Evolutionary conservation across 1,139 yeast genomes (phyloP).

Genomic region (Lodderomyces parapsilosis): DNA sequence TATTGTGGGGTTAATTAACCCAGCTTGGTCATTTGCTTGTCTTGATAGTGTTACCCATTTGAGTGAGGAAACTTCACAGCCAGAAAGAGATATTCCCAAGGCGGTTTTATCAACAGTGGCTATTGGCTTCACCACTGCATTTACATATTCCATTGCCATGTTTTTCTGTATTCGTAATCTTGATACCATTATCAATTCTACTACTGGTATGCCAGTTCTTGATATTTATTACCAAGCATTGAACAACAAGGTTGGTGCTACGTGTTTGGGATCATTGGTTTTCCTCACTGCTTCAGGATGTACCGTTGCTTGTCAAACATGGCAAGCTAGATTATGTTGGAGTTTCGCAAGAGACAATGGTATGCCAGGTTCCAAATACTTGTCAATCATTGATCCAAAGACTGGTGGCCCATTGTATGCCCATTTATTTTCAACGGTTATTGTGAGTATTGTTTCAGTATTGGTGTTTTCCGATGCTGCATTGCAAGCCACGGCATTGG

Average conservation of each 20-base stretch:
- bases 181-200: slow-evolving; percentile 25
- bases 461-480: slow-evolving; percentile 41
- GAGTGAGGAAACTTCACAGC: slow-evolving; percentile 39
- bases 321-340: slow-evolving; percentile 71
- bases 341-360: slow-evolving; percentile 73
- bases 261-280: slow-evolving; percentile 33
- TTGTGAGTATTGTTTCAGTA: slow-evolving; percentile 41
- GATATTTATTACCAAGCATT: slow-evolving; percentile 43
- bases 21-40: slow-evolving; percentile 46
- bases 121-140: slow-evolving; percentile 40
- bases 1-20: slow-evolving; percentile 43
- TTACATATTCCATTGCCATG: slow-evolving; percentile 42
- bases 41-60: slow-evolving; percentile 45
- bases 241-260: slow-evolving; percentile 35
- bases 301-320: slow-evolving; percentile 43
- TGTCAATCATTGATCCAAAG: slow-evolving; percentile 41
- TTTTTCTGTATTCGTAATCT: slow-evolving; percentile 39
- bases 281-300: slow-evolving; percentile 42
- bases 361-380: slow-evolving; percentile 42
- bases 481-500: slow-evolving; percentile 46
- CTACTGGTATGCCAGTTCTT: slow-evolving; percentile 41
- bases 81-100: slow-evolving; percentile 40
- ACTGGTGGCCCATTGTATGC: slow-evolving; percentile 47
- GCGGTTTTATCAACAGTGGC: slow-evolving; percentile 44
- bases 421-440: slow-evolving; percentile 42